Percentiles rank a stretch among this genome's conserved stretches.
Conservation (phyloP, 768 basidiomycete species). For the Tricholomella constricta region DNA sequence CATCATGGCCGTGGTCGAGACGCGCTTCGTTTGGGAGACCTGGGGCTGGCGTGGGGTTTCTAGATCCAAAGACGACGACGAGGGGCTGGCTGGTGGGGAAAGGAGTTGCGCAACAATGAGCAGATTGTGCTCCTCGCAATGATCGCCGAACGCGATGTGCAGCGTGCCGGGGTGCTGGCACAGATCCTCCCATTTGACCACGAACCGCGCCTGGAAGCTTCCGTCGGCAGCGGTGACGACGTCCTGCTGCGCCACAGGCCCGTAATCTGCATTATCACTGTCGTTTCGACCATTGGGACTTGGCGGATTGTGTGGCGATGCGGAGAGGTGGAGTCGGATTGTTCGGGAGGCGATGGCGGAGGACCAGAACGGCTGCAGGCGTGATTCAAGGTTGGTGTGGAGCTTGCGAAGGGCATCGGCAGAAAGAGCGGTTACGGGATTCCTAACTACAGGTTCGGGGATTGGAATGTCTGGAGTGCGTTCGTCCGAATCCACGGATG, state of each 20-base stretch:
- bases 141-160: conserved; percentile 59
- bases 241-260: conserved; percentile 51
- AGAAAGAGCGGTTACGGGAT: conserved; percentile 19
- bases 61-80: conserved; percentile 9
- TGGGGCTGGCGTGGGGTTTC: neutral
- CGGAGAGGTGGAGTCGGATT: conserved; percentile 64
- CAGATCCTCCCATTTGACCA: conserved; percentile 69
- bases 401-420: conserved; percentile 47
- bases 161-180: conserved; percentile 59
- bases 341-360: conserved; percentile 64
- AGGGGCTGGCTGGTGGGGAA: conserved; percentile 27
- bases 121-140: conserved; percentile 53
- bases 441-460: neutral
- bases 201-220: conserved; percentile 66
- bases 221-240: conserved; percentile 70
- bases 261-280: conserved; percentile 31
- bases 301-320: conserved; percentile 34
- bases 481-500: conserved; percentile 12
- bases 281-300: conserved; percentile 24
- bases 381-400: conserved; percentile 75
- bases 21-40: neutral
- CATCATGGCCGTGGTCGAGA: conserved; percentile 28
- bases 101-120: conserved; percentile 56
- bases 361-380: conserved; percentile 82
- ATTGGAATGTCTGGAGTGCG: neutral